These are phyloP conservation scores for Cyclospora cayetanensis DNA, from an alignment of 169 alveolate species.

Conservation along the genomic window DNA sequence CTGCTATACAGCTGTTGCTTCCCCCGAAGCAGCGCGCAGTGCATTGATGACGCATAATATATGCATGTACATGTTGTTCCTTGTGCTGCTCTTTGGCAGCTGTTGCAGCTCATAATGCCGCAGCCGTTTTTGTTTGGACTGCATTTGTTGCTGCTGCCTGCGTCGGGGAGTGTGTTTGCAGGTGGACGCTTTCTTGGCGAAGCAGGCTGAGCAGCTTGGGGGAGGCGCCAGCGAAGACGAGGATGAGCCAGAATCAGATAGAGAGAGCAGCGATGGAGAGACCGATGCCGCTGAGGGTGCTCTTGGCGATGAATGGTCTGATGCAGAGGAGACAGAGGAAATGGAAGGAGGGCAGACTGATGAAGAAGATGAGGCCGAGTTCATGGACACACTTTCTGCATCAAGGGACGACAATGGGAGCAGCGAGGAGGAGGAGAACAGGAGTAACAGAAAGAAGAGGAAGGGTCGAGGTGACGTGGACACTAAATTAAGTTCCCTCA, in stretches of 20 bases:
- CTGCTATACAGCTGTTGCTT: not conserved
- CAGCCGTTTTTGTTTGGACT: too few species aligned
- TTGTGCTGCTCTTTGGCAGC: not conserved
- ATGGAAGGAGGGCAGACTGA: not conserved
- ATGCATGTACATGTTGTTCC: too few species aligned
- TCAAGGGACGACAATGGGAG: not conserved
- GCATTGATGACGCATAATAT: too few species aligned
- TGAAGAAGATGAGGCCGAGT: not conserved
- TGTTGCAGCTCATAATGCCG: not conserved
- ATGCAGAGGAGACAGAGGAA: not conserved
- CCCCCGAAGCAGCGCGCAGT: not conserved
- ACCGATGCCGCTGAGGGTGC: not conserved
- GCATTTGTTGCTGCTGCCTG: not conserved
- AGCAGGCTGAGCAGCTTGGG: not conserved
- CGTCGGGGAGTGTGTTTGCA: not conserved
- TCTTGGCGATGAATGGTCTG: not conserved
- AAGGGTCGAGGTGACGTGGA: not conserved
- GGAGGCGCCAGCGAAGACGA: not conserved
- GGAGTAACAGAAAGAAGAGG: not conserved
- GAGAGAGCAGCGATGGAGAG: not conserved
- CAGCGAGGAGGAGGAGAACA: not conserved
- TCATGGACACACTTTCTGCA: too few species aligned
- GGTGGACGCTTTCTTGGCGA: slow-evolving; percentile 15
- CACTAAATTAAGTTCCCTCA: not conserved
- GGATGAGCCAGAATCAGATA: not conserved